Evolutionary conservation across 2,329 filamentous ascomycete genomes (phyloP).

Genomic region (Didymella keratinophila): DNA sequence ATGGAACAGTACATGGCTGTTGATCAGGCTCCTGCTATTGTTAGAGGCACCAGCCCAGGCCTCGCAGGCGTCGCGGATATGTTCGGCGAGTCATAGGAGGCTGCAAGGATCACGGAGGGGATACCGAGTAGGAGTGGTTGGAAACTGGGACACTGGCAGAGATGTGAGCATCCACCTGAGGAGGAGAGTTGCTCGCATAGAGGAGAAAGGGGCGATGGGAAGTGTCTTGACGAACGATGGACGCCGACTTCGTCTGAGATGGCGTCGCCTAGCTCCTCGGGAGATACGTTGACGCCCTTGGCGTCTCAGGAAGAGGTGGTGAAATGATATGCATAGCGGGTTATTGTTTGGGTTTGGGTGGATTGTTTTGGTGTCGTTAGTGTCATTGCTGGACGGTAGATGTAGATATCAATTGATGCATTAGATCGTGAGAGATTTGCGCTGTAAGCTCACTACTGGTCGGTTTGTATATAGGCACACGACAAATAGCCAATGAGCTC

Average conservation of each 20-base stretch:
- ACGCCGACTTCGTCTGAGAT: not conserved
- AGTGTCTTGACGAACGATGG: not conserved
- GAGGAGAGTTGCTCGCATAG: not conserved
- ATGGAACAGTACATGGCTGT: slow-evolving; percentile 55
- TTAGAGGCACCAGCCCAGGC: slow-evolving; percentile 51
- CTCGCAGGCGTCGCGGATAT: slow-evolving; percentile 56
- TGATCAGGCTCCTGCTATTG: slow-evolving; percentile 49
- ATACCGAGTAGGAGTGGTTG: not conserved
- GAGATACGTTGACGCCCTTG: not conserved
- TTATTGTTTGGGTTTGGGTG: not conserved
- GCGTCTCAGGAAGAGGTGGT: not conserved
- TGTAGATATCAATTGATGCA: slow-evolving; percentile 1
- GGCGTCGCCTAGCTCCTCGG: not conserved
- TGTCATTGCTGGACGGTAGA: not conserved
- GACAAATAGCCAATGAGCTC: too few relatives aligned
- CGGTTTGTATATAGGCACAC: too few relatives aligned
- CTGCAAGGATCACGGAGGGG: not conserved
- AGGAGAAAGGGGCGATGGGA: not conserved
- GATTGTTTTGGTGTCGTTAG: not conserved
- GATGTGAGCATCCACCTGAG: not conserved
- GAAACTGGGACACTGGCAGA: not conserved
- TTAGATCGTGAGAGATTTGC: slow-evolving; percentile 2
- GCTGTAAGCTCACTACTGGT: too few relatives aligned
- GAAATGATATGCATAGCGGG: slow-evolving; percentile 17
- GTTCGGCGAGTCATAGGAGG: slow-evolving; percentile 45